Percentiles rank a stretch among this genome's conserved stretches.
phyloP scores from a whole-genome alignment of 352 stramenopile genomes.

The Aphanomyces astaci region DNA sequence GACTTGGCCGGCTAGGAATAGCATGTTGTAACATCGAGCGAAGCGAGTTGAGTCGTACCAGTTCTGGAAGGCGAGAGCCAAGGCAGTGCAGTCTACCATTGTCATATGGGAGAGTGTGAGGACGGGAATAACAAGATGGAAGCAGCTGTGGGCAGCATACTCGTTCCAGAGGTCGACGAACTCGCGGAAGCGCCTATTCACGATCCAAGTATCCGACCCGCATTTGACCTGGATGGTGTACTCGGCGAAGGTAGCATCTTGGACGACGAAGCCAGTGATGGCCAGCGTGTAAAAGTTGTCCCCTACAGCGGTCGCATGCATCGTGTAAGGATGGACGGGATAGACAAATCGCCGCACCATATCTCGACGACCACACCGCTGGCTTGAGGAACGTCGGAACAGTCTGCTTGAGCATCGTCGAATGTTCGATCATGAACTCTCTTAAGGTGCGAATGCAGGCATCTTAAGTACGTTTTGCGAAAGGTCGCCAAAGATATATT shows the following conservation, averaged over 20 bases:
- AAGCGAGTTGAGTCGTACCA: not conserved
- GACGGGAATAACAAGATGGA: not conserved
- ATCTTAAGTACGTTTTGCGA: no score
- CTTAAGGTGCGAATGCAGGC: no score
- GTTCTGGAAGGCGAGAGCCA: not conserved
- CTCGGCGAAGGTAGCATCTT: slow-evolving; percentile 8
- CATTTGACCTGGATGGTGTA: slow-evolving; percentile 16
- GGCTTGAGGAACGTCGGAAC: slow-evolving; percentile 5
- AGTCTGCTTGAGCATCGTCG: not conserved
- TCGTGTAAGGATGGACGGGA: not conserved
- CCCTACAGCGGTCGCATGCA: not conserved
- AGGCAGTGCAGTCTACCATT: slow-evolving; percentile 16
- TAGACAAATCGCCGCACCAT: not conserved
- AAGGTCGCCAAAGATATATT: no score
- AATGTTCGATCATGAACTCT: no score
- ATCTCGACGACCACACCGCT: slow-evolving; percentile 7
- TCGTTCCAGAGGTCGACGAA: slow-evolving; percentile 8
- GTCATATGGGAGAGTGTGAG: not conserved
- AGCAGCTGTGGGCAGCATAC: no score
- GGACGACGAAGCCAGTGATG: slow-evolving; percentile 1
- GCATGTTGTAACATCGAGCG: not conserved
- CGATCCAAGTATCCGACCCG: not conserved
- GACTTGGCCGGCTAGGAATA: slow-evolving; percentile 10
- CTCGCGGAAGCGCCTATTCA: slow-evolving; percentile 6
- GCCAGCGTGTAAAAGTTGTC: slow-evolving; percentile 13